Base-by-base conservation (phyloP, 345 rosid species). In the Aquilaria malaccensis region DNA sequence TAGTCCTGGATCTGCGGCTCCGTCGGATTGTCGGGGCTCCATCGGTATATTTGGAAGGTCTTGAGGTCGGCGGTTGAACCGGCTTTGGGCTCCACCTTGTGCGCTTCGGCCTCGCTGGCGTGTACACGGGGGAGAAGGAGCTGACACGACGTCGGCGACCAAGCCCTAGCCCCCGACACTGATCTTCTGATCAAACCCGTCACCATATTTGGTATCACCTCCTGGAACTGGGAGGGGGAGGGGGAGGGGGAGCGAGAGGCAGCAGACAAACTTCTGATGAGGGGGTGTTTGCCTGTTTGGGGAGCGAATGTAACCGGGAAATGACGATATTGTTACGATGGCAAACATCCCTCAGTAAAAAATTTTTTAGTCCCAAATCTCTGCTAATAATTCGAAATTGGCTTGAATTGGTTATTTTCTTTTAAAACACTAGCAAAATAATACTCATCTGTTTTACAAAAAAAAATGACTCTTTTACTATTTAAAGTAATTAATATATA, bases 41-140 rank as follows among this genome's bases (percentile, higher is more conserved):
- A 93, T 9, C 98, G 80, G 69, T 89, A 93, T 77, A 93, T 93
- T 78, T 86, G 89, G 65, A 93, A 93, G 11, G 89, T 87, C 77
- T 86, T 93, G 50, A 81, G 11, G 15, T 69, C 70, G 14, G 74
- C 5, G 33, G 53, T 10, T 41, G 72, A 33, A 58, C 52, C 61
- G 4, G 82, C 79, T 50, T 77, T 76, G 6, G 77, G 62, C 11
- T 72, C 71, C 33, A 66, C 80, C 67, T 72, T 71, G 56, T 81
- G 85, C 2, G 88, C 63, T 64, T 80, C 78, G 4, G 79, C 52
- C 64, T 74, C 91, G 45, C 84, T 63, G 15, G 96, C 80, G 30
- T 77, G 79, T 53, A 69, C 69, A 22, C 91, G 62, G 11, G 74
- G 45, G 52, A 70, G 68, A 12, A 88, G 67, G 51, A 75, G 57